These are phyloP conservation scores for Yarrowia alimentaria DNA, from an alignment of 805 yeast species.

Conservation along the genomic window DNA sequence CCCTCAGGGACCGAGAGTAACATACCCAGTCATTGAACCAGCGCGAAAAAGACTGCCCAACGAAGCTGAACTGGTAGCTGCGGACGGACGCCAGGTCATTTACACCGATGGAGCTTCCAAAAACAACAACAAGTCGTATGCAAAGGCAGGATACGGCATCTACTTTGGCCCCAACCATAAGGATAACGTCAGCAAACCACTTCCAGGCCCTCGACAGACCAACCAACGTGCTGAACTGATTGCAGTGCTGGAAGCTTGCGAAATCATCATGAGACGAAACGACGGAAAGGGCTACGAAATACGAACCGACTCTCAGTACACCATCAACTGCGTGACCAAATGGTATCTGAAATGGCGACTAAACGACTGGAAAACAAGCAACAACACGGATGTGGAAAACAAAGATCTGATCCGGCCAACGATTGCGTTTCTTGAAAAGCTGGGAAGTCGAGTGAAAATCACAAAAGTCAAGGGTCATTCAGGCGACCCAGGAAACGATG, in stretches of 20 bases:
- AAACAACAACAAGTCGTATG: not conserved
- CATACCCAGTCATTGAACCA: too few relatives aligned
- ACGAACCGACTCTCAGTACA: conserved; percentile 5
- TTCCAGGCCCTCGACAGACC: not conserved
- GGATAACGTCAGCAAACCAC: conserved; percentile 11
- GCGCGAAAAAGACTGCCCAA: too few relatives aligned
- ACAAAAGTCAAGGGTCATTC: conserved; percentile 11
- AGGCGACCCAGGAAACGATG: conserved; percentile 9
- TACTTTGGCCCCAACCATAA: not conserved
- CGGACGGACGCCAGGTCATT: too few relatives aligned
- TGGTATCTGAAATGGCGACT: not conserved
- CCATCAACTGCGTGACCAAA: not conserved
- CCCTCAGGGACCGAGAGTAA: too few relatives aligned
- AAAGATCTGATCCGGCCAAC: not conserved
- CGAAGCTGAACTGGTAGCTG: too few relatives aligned
- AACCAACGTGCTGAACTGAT: conserved; percentile 14
- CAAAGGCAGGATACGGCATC: conserved; percentile 10
- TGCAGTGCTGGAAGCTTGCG: conserved; percentile 1
- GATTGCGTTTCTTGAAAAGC: not conserved
- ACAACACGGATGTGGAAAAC: not conserved
- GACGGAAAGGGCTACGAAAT: not conserved
- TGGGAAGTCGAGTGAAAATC: not conserved
- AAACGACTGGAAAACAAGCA: not conserved
- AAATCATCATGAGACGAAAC: not conserved
- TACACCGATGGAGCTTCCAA: conserved; percentile 23